Evolutionary conservation across 2,329 filamentous ascomycete species (phyloP), one percentile per base, ranked within the genome.

Genomic region (Neonectria punicea): DNA sequence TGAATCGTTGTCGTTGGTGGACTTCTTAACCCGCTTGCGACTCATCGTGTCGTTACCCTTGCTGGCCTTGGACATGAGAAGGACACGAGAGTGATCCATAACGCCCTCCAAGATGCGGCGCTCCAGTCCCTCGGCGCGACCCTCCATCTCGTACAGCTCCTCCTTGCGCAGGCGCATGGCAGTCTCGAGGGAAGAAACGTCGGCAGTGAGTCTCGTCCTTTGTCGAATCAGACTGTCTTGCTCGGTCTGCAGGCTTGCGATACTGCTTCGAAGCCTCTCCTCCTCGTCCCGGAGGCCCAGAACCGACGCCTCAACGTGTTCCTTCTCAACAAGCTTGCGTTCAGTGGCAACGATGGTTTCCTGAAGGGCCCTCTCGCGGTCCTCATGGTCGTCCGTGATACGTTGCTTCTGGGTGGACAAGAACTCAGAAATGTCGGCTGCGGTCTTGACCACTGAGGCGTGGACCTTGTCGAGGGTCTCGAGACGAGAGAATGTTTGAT

Each of bases 31-130:
- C 8, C 87, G 83, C 79, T 89, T 89, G 55, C 86, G 85, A 76
- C 80, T 88, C 87, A 89, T 89, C 65, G 83, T 80, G 58, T 89
- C 87, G 11, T 83, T 80, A 11, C 80, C 80, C 72, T 83, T 84
- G 70, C 78, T 82, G 4, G 87, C 82, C 81, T 93, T 91, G 70
- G 89, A 84, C 83, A 96, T 92, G 63, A 98, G 87, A n/a, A 98
- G 85, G 28, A 95, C 90, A 7, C 95, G 92, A 20, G 95, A 98
- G 77, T 98, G 95, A 73, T 98, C 94, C 82, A 99, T 97, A 67
- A 98, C 93, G 28, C 95, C 94, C 70, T 98, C 95, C 34, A 99
- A 83, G 71, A 99, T 97, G 28, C 96, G 90, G 57, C 94, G 92
- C 81, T 99, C 96, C 25, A 99, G 85, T 4, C 89, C 88, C 77